Conservation (phyloP, 139 green algal genomes). For the Closterium sp. region DNA sequence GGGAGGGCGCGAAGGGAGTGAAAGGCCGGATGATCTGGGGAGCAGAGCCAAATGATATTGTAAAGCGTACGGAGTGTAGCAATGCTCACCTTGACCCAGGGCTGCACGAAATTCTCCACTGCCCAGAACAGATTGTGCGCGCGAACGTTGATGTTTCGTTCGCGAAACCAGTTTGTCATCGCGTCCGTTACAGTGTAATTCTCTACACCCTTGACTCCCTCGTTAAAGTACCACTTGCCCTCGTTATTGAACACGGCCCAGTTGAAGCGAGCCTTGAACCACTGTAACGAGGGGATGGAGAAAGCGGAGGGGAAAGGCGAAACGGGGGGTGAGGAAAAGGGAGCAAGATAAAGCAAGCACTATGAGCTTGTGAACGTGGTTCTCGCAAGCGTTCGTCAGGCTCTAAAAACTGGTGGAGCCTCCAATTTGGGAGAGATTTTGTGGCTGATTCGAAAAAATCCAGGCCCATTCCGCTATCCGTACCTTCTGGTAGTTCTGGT, state of each 20-base stretch:
- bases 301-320: not conserved
- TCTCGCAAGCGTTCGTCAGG: not conserved
- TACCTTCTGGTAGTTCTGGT: not conserved
- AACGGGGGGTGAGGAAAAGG: not conserved
- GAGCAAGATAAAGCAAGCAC: too few species aligned
- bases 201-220: not conserved
- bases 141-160: slow-evolving; percentile 17
- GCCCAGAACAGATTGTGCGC: slow-evolving; percentile 49
- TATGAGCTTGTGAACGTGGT: too few species aligned
- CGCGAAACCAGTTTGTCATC: not conserved
- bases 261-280: slow-evolving; percentile 39
- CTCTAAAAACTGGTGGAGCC: too few species aligned
- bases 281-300: slow-evolving; percentile 5
- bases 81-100: slow-evolving; percentile 36
- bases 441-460: too few species aligned
- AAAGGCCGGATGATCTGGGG: not conserved
- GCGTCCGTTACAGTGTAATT: slow-evolving; percentile 33
- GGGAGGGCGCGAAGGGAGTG: not conserved
- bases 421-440: too few species aligned
- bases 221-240: slow-evolving; percentile 46
- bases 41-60: not conserved
- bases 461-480: not conserved
- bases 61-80: not conserved
- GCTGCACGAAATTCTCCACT: slow-evolving; percentile 34
- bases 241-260: slow-evolving; percentile 50